Evolutionary conservation across 352 stramenopile genomes (phyloP), one percentile per base, ranked within the genome.

Genomic region (Phytophthora pinifolia): DNA sequence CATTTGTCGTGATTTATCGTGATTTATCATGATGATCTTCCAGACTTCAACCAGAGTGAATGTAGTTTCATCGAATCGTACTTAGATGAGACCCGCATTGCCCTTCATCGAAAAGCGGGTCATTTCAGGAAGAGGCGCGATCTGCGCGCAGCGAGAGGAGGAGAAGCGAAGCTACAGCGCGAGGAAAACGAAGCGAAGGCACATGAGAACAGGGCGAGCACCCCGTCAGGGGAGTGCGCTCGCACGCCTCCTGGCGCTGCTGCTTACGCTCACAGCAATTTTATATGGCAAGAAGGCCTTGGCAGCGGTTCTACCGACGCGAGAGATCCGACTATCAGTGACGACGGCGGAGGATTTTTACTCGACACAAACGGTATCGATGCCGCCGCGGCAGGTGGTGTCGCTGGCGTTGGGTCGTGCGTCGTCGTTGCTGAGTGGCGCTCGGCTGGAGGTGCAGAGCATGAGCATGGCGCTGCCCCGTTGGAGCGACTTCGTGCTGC

Each of bases 401-500:
- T 29, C 18, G 18, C 17, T 45, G 38, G 38, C 38, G 6, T n/a
- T 45, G 9, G 17, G 38, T 15, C 38, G 18, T 20, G 38, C 38
- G 18, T 45, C 38, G 9, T 10, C 38, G 18, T 9, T 15, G 18
- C 38, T 45, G n/a, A 15, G 3, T 45, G 20, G 20, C 20, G 20
- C 20, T 25, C 20, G 20, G 20, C 20, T 25, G 20, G 20, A 25
- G 20, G 20, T 25, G 20, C 20, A 25, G 20, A 25, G 20, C 20
- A 3, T 25, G 20, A 25, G 43, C 43, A 49, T 49, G 43, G 7
- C 29, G 29, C 5, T 49, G 14, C 43, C 43, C 12, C 43, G 29
- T 7, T 49, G 43, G 43, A 49, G 43, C 43, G 30, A 49, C 14
- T 49, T 49, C 29, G 43, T 49, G 43, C 30, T 49, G 43, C 43